A percentile compares a stretch with the other conserved stretches of the same genome.
Conservation (phyloP, 768 basidiomycete genomes). For the Rhodotorula paludigena region DNA sequence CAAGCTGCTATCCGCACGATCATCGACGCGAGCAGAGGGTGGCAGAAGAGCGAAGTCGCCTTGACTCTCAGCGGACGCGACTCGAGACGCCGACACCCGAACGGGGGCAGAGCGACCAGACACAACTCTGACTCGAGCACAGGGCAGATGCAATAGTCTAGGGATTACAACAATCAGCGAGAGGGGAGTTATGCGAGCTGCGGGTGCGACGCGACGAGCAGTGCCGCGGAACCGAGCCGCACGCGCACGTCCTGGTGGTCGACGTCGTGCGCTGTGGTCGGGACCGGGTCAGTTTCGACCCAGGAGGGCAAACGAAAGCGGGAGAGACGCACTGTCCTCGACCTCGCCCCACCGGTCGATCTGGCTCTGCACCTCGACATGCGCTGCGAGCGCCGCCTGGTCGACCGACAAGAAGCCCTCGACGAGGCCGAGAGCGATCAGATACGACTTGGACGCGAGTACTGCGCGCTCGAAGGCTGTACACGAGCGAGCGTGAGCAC, state of each 20-base stretch:
- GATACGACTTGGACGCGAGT: slow-evolving; percentile 81
- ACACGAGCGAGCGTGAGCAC: not conserved
- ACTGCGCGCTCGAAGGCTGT: slow-evolving; percentile 86
- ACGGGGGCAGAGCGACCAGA: too few relatives aligned
- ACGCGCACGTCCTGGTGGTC: slow-evolving; percentile 89
- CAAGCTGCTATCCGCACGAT: too few relatives aligned
- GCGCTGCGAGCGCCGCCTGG: slow-evolving; percentile 73
- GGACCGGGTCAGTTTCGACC: not conserved
- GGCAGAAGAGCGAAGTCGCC: too few relatives aligned
- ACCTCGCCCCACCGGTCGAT: slow-evolving; percentile 99
- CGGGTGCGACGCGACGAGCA: slow-evolving; percentile 24
- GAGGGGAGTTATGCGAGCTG: slow-evolving; percentile 22
- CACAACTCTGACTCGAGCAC: not conserved
- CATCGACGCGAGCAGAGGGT: too few relatives aligned
- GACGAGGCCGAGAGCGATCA: slow-evolving; percentile 79
- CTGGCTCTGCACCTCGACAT: slow-evolving; percentile 91
- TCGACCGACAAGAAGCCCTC: slow-evolving; percentile 71
- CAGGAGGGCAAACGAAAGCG: not conserved
- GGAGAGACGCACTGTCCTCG: slow-evolving; percentile 75
- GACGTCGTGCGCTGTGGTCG: slow-evolving; percentile 79
- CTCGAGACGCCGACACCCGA: too few relatives aligned
- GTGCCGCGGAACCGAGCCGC: slow-evolving; percentile 65
- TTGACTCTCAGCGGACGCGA: too few relatives aligned
- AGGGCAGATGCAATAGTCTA: not conserved
- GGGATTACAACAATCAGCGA: too few relatives aligned